Conservation (phyloP, 768 basidiomycete genomes). For the Lactifluus echinatus region DNA sequence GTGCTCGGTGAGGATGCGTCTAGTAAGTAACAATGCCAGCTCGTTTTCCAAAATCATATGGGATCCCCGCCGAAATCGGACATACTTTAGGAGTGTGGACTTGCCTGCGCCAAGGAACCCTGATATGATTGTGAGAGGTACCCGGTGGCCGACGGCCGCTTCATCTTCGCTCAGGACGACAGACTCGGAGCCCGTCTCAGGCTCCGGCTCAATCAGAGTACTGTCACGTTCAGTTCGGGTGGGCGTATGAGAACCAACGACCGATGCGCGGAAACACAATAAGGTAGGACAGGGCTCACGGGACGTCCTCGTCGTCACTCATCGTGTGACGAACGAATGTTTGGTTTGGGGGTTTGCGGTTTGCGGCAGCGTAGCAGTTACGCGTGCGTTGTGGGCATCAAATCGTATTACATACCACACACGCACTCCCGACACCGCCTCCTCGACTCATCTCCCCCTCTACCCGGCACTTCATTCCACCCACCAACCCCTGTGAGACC, state of each 20-base stretch:
- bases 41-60: not conserved
- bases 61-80: not conserved
- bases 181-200: not conserved
- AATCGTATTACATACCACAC: not conserved
- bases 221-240: not conserved
- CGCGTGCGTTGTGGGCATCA: constrained; percentile 1
- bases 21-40: constrained; percentile 26
- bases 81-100: constrained; percentile 79
- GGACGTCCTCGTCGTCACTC: constrained; percentile 14
- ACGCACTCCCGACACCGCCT: not conserved
- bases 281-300: not conserved
- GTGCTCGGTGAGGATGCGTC: constrained; percentile 82
- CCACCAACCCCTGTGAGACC: not conserved
- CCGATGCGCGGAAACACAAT: not conserved
- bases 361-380: too few species aligned
- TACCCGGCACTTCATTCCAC: not conserved
- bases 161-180: not conserved
- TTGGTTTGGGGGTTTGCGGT: not conserved
- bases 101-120: constrained; percentile 95
- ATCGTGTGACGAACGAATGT: not conserved
- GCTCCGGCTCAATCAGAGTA: constrained; percentile 1
- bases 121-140: constrained; percentile 90
- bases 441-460: not conserved
- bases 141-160: constrained; percentile 26
- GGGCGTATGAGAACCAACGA: not conserved